Evolutionary conservation across 2,329 filamentous ascomycete genomes (phyloP), one percentile per base, ranked within the genome.

Genomic region (Phialemonium atrogriseum): DNA sequence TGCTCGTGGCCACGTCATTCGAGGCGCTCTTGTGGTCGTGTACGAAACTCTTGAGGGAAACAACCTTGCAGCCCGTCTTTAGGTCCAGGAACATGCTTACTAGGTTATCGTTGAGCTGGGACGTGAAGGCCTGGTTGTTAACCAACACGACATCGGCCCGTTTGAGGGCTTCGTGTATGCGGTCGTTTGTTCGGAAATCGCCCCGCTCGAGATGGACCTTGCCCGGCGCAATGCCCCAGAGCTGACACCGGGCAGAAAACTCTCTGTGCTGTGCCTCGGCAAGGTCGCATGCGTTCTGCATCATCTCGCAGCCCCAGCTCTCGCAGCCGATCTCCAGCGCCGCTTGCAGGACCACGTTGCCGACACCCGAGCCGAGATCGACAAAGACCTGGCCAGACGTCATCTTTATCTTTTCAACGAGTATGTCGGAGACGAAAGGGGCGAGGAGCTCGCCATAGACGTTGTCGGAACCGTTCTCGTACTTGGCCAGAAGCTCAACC

Each of bases 61-160:
- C 81, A 35, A 98, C 83, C 55, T 83, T 82, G 57, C 84, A 88
- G 3, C 89, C 89, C 33, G 84, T 72, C 59, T 95, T 96, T 40
- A 96, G 66, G 50, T 98, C 91, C 38, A 98, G 64, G 50, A 98
- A 96, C 64, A 94, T 85, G 46, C 85, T 77, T 43, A 89, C 76
- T 27, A 98, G 67, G 39, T 77, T 75, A 50, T 85, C 81, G 58
- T 96, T 98, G 34, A 95, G 73, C 45, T 80, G 71, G 10, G 88
- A 80, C 5, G 81, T 88, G 58, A 98, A 98, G 3, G 87, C 91
- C 59, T 96, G 88, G 60, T 98, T 98, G 65, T 98, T 98, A 47
- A 96, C 89, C 16, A 98, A 72, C 12, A 98, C 76, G n/a, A 96
- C 88, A 52, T 98, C 91, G 2, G 91, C 89, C 33, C 80, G 76